Evolutionary conservation across 768 basidiomycete genomes (phyloP).

Genomic region (Pholiota microspora): DNA sequence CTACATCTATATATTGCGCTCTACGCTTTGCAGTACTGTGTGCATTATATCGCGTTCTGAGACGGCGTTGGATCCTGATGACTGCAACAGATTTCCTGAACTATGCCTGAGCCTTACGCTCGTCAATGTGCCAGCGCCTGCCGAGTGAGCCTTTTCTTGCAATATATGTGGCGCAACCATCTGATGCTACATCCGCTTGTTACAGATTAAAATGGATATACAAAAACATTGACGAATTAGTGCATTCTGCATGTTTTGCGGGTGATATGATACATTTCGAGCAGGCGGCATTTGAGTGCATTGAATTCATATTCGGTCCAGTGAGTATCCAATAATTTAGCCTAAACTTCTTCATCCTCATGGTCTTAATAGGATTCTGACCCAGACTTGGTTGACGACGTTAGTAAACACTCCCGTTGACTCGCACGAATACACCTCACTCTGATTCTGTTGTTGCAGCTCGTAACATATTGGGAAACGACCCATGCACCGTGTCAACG

Average conservation of each 20-base stretch:
- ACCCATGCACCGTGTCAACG: constrained; percentile 53
- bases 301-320: constrained; percentile 52
- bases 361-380: constrained; percentile 42
- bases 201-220: constrained; percentile 56
- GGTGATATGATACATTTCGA: constrained; percentile 68
- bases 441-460: constrained; percentile 30
- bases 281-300: constrained; percentile 58
- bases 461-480: constrained; percentile 65
- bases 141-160: constrained; percentile 47
- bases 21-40: constrained; percentile 66
- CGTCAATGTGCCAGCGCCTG: constrained; percentile 64
- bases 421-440: not conserved
- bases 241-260: constrained; percentile 62
- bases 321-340: constrained; percentile 35
- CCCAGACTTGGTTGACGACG: constrained; percentile 62
- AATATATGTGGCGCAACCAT: constrained; percentile 2
- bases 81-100: constrained; percentile 60
- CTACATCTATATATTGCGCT: constrained; percentile 52
- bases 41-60: constrained; percentile 24
- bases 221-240: constrained; percentile 61
- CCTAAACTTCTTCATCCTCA: not conserved
- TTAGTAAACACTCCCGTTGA: constrained; percentile 28
- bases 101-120: constrained; percentile 66
- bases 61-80: constrained; percentile 8
- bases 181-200: not conserved